A percentile compares a stretch with the other conserved stretches of the same genome.
These are phyloP conservation scores for Brassica carinata DNA, from an alignment of 345 rosid species.

Conservation along the genomic window DNA sequence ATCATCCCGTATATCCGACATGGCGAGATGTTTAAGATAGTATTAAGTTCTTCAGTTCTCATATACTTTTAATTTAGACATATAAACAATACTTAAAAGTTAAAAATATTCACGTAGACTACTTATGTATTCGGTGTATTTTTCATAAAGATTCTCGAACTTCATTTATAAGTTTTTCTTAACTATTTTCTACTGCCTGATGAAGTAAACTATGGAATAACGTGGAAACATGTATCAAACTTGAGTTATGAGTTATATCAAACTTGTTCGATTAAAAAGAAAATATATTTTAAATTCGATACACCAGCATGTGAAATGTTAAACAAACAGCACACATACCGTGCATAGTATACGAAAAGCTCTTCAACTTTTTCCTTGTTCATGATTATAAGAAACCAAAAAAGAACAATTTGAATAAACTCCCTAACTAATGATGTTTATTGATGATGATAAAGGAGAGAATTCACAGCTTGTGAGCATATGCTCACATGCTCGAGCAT, in stretches of 20 bases:
- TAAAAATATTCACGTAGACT: not conserved
- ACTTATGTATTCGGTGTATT: not conserved
- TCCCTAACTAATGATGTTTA: slow-evolving; percentile 25
- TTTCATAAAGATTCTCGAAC: too few species aligned
- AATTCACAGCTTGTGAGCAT: slow-evolving; percentile 36
- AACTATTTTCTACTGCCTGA: not conserved
- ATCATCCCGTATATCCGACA: not conserved
- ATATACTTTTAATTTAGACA: not conserved
- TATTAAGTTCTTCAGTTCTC: not conserved
- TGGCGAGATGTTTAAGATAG: not conserved
- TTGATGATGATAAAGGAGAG: slow-evolving; percentile 36
- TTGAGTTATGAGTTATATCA: slow-evolving; percentile 9
- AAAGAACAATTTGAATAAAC: slow-evolving; percentile 27
- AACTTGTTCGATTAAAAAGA: not conserved
- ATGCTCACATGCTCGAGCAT: slow-evolving; percentile 38
- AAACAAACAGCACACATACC: slow-evolving; percentile 36
- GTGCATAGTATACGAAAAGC: slow-evolving; percentile 32
- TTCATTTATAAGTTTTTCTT: too few species aligned
- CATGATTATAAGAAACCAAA: slow-evolving; percentile 26
- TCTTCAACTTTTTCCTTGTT: slow-evolving; percentile 32
- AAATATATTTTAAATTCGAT: not conserved
- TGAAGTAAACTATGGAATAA: not conserved
- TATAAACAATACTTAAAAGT: not conserved
- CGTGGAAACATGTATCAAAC: not conserved
- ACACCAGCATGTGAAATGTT: slow-evolving; percentile 21